Conservation (phyloP, 306 rosid species). For the Casuarina glauca region DNA sequence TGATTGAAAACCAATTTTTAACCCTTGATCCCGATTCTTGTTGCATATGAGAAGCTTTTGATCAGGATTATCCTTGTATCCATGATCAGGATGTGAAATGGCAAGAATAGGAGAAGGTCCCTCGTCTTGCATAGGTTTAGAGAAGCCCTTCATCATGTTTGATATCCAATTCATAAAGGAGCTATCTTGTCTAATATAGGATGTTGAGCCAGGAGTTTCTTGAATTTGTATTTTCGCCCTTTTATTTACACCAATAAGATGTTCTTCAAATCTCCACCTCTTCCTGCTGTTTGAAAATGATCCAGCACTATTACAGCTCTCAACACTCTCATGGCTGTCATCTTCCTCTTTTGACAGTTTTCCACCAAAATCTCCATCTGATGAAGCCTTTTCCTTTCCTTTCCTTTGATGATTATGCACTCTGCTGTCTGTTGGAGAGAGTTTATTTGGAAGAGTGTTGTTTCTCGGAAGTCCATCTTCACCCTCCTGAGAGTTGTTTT, state of each 20-base stretch:
- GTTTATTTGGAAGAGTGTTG: constrained; percentile 29
- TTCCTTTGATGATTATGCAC: constrained; percentile 34
- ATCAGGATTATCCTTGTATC: constrained; percentile 25
- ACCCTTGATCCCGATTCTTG: constrained; percentile 36
- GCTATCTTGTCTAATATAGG: constrained; percentile 51
- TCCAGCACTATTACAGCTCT: constrained; percentile 56
- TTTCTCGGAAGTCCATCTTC: constrained; percentile 25
- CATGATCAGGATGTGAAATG: constrained; percentile 36
- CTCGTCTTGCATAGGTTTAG: constrained; percentile 48
- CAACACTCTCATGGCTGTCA: constrained; percentile 51
- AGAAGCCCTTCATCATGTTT: constrained; percentile 66
- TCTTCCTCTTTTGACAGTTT: constrained; percentile 48
- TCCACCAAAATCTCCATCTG: constrained; percentile 42
- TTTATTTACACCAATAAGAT: constrained; percentile 46
- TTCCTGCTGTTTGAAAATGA: constrained; percentile 45
- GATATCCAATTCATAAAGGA: constrained; percentile 87
- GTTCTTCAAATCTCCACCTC: constrained; percentile 56
- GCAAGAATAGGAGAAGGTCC: constrained; percentile 41
- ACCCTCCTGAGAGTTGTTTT: constrained; percentile 32
- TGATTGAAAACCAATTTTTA: constrained; percentile 68
- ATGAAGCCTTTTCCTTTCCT: constrained; percentile 61
- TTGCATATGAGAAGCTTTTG: constrained; percentile 35
- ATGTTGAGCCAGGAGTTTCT: constrained; percentile 38
- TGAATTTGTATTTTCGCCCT: constrained; percentile 46
- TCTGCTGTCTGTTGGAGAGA: constrained; percentile 49